These are phyloP conservation scores for Filobasidium uniguttulatum DNA, from an alignment of 1,284 basidiomycete genomes.

Conservation along the genomic window DNA sequence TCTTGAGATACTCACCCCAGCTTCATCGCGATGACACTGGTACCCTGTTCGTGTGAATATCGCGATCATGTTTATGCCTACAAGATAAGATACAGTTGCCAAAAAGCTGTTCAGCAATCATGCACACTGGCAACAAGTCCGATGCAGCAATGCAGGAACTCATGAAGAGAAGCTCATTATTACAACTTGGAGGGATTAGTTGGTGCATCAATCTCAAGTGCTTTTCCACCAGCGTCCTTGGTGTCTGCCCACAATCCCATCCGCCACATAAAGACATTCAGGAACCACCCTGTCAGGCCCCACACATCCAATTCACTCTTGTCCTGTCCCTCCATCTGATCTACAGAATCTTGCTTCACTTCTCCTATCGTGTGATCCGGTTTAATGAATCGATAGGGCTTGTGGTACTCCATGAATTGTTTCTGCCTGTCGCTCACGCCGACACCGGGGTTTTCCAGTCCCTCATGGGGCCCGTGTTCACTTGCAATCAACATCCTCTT, in stretches of 20 bases:
- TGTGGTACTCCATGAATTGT: slow-evolving; percentile 16
- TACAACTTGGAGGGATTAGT: neutral
- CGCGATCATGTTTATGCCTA: no score
- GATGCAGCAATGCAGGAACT: no score
- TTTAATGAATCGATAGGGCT: neutral
- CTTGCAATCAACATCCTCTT: slow-evolving; percentile 21
- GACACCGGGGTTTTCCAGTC: slow-evolving; percentile 9
- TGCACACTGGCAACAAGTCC: no score
- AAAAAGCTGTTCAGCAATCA: no score
- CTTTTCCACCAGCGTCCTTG: neutral
- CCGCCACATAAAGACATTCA: slow-evolving; percentile 47
- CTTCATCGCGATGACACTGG: no score
- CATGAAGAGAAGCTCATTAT: no score
- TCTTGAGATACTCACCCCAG: no score
- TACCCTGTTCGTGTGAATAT: no score
- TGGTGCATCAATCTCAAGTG: neutral
- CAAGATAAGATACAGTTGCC: no score
- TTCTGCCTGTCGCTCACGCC: slow-evolving; percentile 40
- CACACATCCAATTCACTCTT: slow-evolving; percentile 59
- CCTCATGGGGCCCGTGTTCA: slow-evolving; percentile 18
- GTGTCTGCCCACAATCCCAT: slow-evolving; percentile 36
- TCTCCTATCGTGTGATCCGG: slow-evolving; percentile 24
- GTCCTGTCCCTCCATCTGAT: no score
- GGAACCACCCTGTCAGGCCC: slow-evolving; percentile 70
- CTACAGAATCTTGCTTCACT: neutral